A percentile compares a stretch with the other conserved stretches of the same genome.
Conservation (phyloP, 257 asterid species). For the Scutellaria minor region DNA sequence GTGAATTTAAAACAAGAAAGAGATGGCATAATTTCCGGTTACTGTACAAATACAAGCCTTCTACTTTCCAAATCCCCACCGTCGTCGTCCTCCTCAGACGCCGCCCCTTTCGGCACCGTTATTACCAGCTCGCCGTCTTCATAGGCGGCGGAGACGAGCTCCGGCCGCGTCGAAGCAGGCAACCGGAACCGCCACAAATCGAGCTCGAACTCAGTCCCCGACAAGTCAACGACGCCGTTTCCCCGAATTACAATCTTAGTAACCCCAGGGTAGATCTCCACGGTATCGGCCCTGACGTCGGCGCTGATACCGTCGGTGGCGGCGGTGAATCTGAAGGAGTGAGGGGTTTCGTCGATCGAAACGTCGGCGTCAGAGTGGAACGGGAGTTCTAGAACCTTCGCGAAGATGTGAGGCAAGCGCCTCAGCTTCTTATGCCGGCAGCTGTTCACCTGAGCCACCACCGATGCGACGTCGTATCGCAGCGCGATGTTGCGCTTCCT, state of each 20-base stretch:
- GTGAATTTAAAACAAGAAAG: background rate
- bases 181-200: constrained; percentile 86
- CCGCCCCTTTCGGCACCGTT: constrained; percentile 71
- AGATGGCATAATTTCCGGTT: constrained; percentile 32
- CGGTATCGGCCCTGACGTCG: constrained; percentile 61
- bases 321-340: constrained; percentile 61
- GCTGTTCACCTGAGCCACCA: constrained; percentile 53
- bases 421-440: constrained; percentile 76
- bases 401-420: constrained; percentile 81
- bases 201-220: constrained; percentile 63
- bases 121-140: constrained; percentile 74
- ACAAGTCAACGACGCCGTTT: constrained; percentile 43
- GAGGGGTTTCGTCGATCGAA: constrained; percentile 58
- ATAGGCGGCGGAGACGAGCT: constrained; percentile 63
- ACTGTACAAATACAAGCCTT: constrained; percentile 73
- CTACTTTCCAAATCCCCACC: constrained; percentile 47
- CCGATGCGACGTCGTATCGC: constrained; percentile 65
- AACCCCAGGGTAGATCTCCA: constrained; percentile 82
- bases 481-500: constrained; percentile 62
- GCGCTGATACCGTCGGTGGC: constrained; percentile 54
- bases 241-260: constrained; percentile 69
- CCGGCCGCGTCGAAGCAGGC: constrained; percentile 65
- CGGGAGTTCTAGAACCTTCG: constrained; percentile 82
- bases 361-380: constrained; percentile 77
- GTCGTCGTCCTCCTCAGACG: constrained; percentile 39